These are phyloP conservation scores for Quercus lobata DNA, from an alignment of 331 rosid genomes.

Conservation along the genomic window DNA sequence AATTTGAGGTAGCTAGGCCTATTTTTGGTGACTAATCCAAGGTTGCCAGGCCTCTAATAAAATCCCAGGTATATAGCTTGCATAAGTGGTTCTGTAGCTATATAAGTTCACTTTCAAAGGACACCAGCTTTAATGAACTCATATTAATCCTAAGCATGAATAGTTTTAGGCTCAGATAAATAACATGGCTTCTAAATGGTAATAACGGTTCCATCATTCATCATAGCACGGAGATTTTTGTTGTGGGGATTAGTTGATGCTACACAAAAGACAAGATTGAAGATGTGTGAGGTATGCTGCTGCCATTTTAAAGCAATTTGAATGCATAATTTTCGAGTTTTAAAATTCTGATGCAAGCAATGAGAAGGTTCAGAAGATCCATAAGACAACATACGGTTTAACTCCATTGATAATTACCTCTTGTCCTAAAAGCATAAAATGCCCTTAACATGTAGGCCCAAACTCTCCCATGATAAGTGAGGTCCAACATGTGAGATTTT, in stretches of 20 bases:
- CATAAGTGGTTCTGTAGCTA: background rate
- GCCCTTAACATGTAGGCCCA: no score
- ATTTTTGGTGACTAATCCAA: no score
- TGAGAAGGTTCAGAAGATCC: no score
- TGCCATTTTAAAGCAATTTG: background rate
- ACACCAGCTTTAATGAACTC: background rate
- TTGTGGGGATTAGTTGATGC: constrained; percentile 13
- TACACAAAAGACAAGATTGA: constrained; percentile 4
- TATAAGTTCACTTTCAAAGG: background rate
- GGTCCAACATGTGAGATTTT: no score
- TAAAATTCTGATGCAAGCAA: no score
- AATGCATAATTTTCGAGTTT: background rate
- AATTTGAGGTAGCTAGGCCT: no score
- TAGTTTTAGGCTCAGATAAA: background rate
- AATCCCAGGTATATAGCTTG: no score
- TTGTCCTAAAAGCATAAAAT: no score
- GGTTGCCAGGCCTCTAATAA: no score
- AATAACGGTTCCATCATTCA: background rate
- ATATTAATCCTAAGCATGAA: background rate
- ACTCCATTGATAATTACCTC: no score
- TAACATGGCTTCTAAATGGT: background rate
- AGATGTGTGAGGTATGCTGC: constrained; percentile 21
- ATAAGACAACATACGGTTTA: no score
- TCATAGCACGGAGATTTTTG: constrained; percentile 12
- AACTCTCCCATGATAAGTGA: no score